These are phyloP conservation scores for Sanghuangporus weigelae DNA, from an alignment of 1,284 basidiomycete genomes.

Conservation along the genomic window DNA sequence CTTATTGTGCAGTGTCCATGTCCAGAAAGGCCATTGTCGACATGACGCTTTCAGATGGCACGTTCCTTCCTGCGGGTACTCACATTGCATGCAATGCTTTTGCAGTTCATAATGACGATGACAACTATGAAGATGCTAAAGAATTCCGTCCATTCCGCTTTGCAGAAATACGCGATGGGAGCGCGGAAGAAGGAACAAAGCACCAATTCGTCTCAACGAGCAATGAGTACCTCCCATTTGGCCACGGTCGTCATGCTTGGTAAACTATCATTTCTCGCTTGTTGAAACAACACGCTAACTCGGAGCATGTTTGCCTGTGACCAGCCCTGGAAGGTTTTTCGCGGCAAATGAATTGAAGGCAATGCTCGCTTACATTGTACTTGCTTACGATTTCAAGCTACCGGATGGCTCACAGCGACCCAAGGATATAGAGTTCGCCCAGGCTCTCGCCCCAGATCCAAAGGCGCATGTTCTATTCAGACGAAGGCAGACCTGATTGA, in stretches of 20 bases:
- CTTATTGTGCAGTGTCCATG: constrained; percentile 27
- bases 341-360: constrained; percentile 41
- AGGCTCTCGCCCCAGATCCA: constrained; percentile 15
- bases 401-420: constrained; percentile 26
- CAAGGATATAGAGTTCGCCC: constrained; percentile 9
- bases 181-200: constrained; percentile 14
- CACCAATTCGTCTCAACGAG: constrained; percentile 24
- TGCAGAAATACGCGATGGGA: constrained; percentile 31
- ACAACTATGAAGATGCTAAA: constrained; percentile 24
- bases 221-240: constrained; percentile 26
- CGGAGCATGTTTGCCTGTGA: background rate
- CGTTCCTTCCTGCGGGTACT: constrained; percentile 33
- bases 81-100: constrained; percentile 24
- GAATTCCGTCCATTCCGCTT: constrained; percentile 33
- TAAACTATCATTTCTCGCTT: constrained; percentile 7
- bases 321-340: constrained; percentile 42
- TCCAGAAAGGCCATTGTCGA: constrained; percentile 30
- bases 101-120: constrained; percentile 25
- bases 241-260: constrained; percentile 28
- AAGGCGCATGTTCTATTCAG: constrained; percentile 20
- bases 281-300: background rate
- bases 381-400: constrained; percentile 43
- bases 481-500: background rate
- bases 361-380: constrained; percentile 37
- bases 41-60: constrained; percentile 39